These are phyloP conservation scores for Plasmopara muralis DNA, from an alignment of 352 stramenopile genomes.

Conservation along the genomic window DNA sequence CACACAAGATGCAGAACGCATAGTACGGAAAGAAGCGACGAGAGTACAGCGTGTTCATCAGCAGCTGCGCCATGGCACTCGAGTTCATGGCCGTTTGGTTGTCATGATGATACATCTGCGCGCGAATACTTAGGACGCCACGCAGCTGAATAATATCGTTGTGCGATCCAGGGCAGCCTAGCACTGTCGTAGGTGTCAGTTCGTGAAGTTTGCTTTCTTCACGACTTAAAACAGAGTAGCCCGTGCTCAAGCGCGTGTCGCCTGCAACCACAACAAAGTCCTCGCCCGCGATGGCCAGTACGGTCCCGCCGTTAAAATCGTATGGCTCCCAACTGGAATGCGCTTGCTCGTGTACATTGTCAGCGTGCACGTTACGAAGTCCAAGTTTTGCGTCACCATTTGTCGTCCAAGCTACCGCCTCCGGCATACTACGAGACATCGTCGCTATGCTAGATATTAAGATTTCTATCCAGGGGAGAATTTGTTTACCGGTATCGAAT, in stretches of 20 bases:
- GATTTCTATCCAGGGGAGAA: conserved; percentile 9
- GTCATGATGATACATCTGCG: conserved; percentile 92
- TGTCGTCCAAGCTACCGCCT: conserved; percentile 59
- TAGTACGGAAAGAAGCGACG: conserved; percentile 99
- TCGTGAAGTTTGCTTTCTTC: conserved; percentile 89
- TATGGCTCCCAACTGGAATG: conserved; percentile 74
- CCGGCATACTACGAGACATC: conserved; percentile 34
- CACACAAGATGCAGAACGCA: conserved; percentile 96
- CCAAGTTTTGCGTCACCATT: conserved; percentile 44
- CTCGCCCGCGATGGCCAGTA: conserved; percentile 90
- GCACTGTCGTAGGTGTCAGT: conserved; percentile 62
- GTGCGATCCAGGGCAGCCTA: conserved; percentile 75
- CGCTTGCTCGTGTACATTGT: conserved; percentile 32
- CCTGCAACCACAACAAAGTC: conserved; percentile 96
- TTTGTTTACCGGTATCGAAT: not conserved
- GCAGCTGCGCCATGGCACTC: conserved; percentile 91
- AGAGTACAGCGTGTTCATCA: conserved; percentile 98
- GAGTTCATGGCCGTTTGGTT: conserved; percentile 92
- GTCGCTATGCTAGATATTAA: conserved; percentile 1
- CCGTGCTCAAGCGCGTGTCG: conserved; percentile 94
- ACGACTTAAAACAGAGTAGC: conserved; percentile 96
- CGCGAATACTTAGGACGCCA: conserved; percentile 67
- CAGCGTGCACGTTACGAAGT: conserved; percentile 23
- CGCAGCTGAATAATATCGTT: conserved; percentile 85
- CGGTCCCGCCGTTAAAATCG: conserved; percentile 81